Evolutionary conservation across 805 yeast genomes (phyloP).

Genomic region (Ogataea pignaliae): DNA sequence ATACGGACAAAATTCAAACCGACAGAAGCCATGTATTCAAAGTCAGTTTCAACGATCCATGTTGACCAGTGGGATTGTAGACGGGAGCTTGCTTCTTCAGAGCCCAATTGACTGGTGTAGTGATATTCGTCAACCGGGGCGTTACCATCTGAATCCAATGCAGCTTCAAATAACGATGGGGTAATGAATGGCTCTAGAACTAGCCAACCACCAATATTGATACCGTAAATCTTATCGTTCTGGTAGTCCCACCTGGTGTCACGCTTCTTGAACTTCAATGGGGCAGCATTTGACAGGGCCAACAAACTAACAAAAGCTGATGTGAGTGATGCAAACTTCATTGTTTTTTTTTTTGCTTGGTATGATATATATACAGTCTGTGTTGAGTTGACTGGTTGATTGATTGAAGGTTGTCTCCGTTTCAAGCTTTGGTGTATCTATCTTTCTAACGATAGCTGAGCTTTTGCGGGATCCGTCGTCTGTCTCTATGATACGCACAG

Average conservation of each 20-base stretch:
- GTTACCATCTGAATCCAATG: constrained; percentile 31
- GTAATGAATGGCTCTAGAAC: constrained; percentile 84
- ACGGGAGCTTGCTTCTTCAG: constrained; percentile 45
- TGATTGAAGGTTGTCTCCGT: too few relatives aligned
- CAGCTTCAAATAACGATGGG: constrained; percentile 64
- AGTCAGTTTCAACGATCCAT: constrained; percentile 73
- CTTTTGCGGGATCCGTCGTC: too few relatives aligned
- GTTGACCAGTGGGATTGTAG: constrained; percentile 72
- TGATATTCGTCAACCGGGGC: constrained; percentile 84
- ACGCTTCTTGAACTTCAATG: constrained; percentile 26
- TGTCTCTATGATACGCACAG: too few relatives aligned
- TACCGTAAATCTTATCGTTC: constrained; percentile 45
- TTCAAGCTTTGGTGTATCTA: too few relatives aligned
- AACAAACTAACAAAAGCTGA: constrained; percentile 2
- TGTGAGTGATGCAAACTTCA: constrained; percentile 9
- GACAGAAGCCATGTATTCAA: constrained; percentile 47
- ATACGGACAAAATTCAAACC: constrained; percentile 86
- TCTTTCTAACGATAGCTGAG: too few relatives aligned
- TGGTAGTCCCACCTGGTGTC: constrained; percentile 30
- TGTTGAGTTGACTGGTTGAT: too few relatives aligned
- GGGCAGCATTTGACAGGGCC: constrained; percentile 17
- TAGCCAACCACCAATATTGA: constrained; percentile 88
- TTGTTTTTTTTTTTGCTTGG: not conserved
- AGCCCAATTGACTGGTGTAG: constrained; percentile 56
- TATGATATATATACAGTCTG: too few relatives aligned